Percentiles rank a stretch among this genome's conserved stretches.
Evolutionary conservation across 495 filamentous ascomycete genomes (phyloP).

Genomic region (Penicillium odoratum): DNA sequence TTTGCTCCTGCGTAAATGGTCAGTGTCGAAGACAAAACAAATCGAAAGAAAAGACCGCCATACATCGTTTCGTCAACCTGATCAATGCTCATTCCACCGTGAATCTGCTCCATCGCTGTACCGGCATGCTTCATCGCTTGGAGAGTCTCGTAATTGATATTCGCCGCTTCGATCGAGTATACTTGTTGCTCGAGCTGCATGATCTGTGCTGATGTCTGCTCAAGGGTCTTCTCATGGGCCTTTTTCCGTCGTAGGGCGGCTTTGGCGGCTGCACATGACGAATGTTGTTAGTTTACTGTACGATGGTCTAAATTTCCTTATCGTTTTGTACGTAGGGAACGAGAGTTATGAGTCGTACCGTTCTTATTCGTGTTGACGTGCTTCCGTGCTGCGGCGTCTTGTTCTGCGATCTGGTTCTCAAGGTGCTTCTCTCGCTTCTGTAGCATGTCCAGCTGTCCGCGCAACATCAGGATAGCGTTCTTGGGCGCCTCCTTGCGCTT

Average conservation of each 20-base stretch:
- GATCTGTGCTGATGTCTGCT: conserved; percentile 87
- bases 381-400: conserved; percentile 90
- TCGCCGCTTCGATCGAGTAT: conserved; percentile 94
- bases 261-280: conserved; percentile 72
- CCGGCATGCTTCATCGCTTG: conserved; percentile 90
- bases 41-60: conserved; percentile 31
- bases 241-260: conserved; percentile 95
- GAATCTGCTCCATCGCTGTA: conserved; percentile 87
- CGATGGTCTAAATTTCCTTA: neutral
- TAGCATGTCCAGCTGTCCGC: conserved; percentile 92
- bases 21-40: neutral
- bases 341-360: conserved; percentile 48
- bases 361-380: conserved; percentile 87
- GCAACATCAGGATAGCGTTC: conserved; percentile 89
- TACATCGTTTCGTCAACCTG: conserved; percentile 96
- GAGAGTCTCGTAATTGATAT: conserved; percentile 97
- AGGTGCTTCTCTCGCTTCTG: conserved; percentile 94
- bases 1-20: conserved; percentile 65
- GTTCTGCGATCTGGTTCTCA: conserved; percentile 87
- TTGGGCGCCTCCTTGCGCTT: conserved; percentile 93
- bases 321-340: neutral
- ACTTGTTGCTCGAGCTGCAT: conserved; percentile 92
- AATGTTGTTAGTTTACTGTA: conserved; percentile 5
- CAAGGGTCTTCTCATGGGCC: conserved; percentile 82
- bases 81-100: conserved; percentile 84